Base-by-base conservation (phyloP, 257 asterid species). In the Primulina huaijiensis region DNA sequence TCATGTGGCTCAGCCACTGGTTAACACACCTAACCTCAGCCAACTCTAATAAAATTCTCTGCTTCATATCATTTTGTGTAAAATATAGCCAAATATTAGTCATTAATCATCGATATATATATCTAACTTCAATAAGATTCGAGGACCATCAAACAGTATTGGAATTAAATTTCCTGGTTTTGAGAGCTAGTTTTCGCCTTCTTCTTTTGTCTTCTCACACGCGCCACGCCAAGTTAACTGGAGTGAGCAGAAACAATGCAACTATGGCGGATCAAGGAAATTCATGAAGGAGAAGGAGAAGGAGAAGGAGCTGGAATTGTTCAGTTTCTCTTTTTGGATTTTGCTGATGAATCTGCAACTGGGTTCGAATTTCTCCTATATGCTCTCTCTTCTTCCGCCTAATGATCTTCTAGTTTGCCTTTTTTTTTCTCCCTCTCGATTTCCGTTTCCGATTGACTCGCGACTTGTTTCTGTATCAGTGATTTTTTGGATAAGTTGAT, bases 341-440 rank as follows among this genome's bases (percentile, higher is more conserved):
- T 53, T 46, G 5, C 64, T 72, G 56, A 73, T 64, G 50, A 72
- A 74, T 72, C 69, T 64, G 34, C 5, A 60, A 75, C 73, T 70
- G 81, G 72, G 85, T 71, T 75, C 63, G 63, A 78, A 61, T 58
- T 34, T 79, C 86, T 81, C 86, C 62, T 72, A 80, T 70, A 70
- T 61, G 62, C 62, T 81, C 63, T 46, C 86, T 74, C 80, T 74
- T 46, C 57, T 50, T 17, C 17, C 74, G 84, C 82, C 82, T 82
- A 60, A 67, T 80, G 62, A 65, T 53, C 25, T 12, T 75, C 68
- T 37, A 64, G 68, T 69, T 80, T 74, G 46, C 67, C 9, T 60
- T 55, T 69, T 43, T 60, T 27, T 43, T 40, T 40, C 6, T 10
- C 16, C 57, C n/a, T 14, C 7, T n/a, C 2, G 2, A 46, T 12